Evolutionary conservation across 2,329 filamentous ascomycete species (phyloP), one percentile per base, ranked within the genome.

Genomic region (Sporothrix variecibatus): DNA sequence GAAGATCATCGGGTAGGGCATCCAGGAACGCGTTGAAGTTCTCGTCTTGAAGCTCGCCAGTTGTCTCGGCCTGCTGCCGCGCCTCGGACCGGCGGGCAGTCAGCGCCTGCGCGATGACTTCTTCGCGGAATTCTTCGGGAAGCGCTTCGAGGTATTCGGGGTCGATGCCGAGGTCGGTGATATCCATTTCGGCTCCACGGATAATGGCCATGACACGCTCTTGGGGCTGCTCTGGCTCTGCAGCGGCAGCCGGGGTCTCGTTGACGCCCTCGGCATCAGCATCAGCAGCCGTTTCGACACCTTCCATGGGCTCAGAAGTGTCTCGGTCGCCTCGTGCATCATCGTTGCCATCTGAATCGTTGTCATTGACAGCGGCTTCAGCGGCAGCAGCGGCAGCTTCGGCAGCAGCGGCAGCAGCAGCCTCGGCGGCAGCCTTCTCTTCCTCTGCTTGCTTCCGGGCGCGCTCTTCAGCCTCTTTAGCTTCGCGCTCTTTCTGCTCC

Each of bases 121-220:
- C 96, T 82, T 98, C 95, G 64, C 96, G 89, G 80, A 98, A 91
- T 75, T 99, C 97, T 78, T 99, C 96, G 0, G 96, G 96, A n/a
- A 99, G 85, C n/a, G 95, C 97, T 75, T 96, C 94, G 7, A 99
- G 89, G 82, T 98, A 99, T 73, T 97, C 95, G 20, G 93, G 89
- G 80, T 99, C 96, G 78, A 99, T 98, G 68, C 95, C 95, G 76
- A 99, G 87, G 75, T 94, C 93, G 0, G 96, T 99, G 68, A 99
- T 96, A 81, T 99, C 96, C 72, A 97, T 89, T 79, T 96, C 91
- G 76, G 93, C 92, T 34, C 95, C 95, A 75, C 95, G 87, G 72
- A 99, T 94, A 1, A 89, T 95, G 20, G 94, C 97, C 78, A 91
- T 92, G 40, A 97, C 88, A 67, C 95, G 92, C 28, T 80, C 77